These are phyloP conservation scores for Anethum foeniculum DNA, from an alignment of 140 eudicot genomes.

Conservation along the genomic window DNA sequence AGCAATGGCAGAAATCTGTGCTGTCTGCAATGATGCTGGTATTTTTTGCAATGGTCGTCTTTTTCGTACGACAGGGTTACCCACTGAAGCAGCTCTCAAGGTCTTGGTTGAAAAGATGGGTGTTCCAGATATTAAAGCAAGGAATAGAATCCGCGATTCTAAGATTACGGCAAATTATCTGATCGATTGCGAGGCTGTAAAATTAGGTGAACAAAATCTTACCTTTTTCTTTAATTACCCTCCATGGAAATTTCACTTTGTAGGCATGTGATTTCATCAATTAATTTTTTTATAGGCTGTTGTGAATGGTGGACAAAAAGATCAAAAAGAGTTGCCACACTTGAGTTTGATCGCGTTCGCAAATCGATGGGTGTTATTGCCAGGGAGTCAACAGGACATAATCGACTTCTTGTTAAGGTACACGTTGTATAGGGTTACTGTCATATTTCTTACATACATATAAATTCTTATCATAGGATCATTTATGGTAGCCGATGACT, in stretches of 20 bases:
- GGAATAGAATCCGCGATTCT: constrained; percentile 42
- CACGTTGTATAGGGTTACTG: neutral
- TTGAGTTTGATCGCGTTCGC: constrained; percentile 86
- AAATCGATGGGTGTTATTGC: constrained; percentile 85
- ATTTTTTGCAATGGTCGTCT: constrained; percentile 44
- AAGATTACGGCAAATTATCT: constrained; percentile 39
- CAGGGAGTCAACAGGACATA: constrained; percentile 49
- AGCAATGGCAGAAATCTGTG: constrained; percentile 65
- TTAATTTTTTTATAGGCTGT: constrained; percentile 26
- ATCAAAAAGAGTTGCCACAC: constrained; percentile 64
- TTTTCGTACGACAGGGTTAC: constrained; percentile 53
- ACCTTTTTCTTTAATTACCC: neutral
- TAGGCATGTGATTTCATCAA: neutral
- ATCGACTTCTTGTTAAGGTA: constrained; percentile 84
- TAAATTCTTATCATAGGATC: neutral
- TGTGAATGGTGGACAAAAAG: constrained; percentile 81
- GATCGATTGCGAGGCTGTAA: constrained; percentile 12
- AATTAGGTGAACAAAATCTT: constrained; percentile 36
- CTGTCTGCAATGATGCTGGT: constrained; percentile 84
- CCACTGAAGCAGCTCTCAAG: constrained; percentile 93
- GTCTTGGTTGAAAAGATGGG: constrained; percentile 89
- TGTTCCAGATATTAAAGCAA: constrained; percentile 55
- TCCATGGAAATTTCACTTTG: neutral
- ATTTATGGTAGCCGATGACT: neutral
- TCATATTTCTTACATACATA: neutral